Conservation (phyloP, 139 green algal genomes). For the Mesotaenium endlicherianum region DNA sequence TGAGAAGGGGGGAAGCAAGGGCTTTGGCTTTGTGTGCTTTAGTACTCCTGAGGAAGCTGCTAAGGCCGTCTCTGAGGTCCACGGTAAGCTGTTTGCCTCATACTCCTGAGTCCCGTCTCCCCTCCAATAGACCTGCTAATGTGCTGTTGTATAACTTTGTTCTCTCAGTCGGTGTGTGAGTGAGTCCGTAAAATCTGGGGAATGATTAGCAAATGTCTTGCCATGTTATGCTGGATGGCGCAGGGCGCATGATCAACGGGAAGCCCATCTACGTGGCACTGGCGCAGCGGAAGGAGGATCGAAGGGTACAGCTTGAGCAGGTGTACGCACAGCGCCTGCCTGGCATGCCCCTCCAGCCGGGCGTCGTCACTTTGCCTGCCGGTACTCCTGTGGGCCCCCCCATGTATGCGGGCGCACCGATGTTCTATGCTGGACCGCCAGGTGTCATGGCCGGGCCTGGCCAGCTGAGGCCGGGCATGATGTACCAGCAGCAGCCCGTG, state of each 20-base stretch:
- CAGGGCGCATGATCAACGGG: constrained; percentile 35
- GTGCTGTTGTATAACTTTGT: background rate
- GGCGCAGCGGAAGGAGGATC: constrained; percentile 61
- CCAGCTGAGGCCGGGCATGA: constrained; percentile 17
- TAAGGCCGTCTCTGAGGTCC: constrained; percentile 60
- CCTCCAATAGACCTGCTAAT: background rate
- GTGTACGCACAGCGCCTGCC: constrained; percentile 52
- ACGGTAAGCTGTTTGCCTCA: constrained; percentile 52
- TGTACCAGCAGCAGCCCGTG: constrained; percentile 53
- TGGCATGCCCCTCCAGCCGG: background rate
- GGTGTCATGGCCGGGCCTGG: constrained; percentile 11
- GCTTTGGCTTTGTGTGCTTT: constrained; percentile 64
- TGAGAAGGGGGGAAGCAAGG: constrained; percentile 47
- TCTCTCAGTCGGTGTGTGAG: too few relatives aligned
- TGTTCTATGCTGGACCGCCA: constrained; percentile 50
- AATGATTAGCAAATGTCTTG: background rate
- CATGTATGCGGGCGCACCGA: constrained; percentile 41
- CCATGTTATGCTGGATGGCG: background rate
- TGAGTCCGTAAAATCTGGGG: background rate
- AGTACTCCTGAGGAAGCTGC: constrained; percentile 61
- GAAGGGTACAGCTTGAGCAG: constrained; percentile 55
- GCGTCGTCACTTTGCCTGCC: background rate
- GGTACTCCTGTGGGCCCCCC: constrained; percentile 7
- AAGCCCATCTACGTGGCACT: constrained; percentile 65
- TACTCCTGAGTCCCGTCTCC: background rate